These are phyloP conservation scores for Wallacemonas sp. DNA, from an alignment of 208 protist species.

Conservation along the genomic window DNA sequence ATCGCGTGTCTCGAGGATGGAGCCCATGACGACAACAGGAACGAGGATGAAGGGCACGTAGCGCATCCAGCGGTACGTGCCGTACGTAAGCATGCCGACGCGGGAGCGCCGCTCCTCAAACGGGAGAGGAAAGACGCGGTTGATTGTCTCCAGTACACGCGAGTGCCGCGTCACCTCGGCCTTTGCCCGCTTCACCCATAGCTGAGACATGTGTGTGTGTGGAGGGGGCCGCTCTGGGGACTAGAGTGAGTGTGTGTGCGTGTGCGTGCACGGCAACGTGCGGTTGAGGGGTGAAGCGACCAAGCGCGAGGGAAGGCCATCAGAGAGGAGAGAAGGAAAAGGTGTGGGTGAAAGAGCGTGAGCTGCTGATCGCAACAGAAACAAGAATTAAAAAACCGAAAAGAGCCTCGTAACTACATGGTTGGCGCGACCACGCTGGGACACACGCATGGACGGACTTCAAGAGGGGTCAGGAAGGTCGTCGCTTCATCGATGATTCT, in stretches of 20 bases:
- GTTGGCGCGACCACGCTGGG: too few relatives aligned
- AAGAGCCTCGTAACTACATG: background rate
- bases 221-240: too few relatives aligned
- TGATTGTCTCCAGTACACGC: conserved; percentile 76
- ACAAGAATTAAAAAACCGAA: background rate
- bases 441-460: too few relatives aligned
- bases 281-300: too few relatives aligned
- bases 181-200: conserved; percentile 89
- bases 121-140: conserved; percentile 80
- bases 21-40: conserved; percentile 53
- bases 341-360: background rate
- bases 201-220: conserved; percentile 56
- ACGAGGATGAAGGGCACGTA: conserved; percentile 77
- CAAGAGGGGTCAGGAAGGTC: too few relatives aligned
- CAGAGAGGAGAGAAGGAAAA: conserved; percentile 2
- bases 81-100: conserved; percentile 85
- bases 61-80: conserved; percentile 78
- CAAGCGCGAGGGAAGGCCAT: background rate
- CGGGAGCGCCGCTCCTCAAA: conserved; percentile 84
- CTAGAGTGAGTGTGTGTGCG: too few relatives aligned
- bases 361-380: background rate
- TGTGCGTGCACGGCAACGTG: too few relatives aligned
- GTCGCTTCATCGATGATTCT: too few relatives aligned
- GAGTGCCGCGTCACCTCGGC: conserved; percentile 83
- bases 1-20: conserved; percentile 77